phyloP scores from a whole-genome alignment of 805 yeast genomes.

The Diddensiella santjacobensis region DNA sequence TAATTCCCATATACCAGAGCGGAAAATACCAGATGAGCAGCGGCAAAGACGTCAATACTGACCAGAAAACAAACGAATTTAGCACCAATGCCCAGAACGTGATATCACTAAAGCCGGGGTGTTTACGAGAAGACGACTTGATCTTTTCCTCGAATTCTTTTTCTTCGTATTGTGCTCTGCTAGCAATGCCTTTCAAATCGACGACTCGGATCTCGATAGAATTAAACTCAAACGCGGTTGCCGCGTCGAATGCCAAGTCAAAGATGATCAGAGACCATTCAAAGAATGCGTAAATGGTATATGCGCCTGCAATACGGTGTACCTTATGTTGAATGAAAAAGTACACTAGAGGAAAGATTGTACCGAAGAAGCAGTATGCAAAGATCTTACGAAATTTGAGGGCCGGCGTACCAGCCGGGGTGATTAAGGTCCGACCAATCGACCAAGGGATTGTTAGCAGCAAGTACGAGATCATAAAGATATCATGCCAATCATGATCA shows the following conservation, averaged over 20 bases:
- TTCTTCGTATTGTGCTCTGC: background rate
- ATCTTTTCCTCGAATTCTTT: conserved; percentile 15
- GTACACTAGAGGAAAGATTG: conserved; percentile 76
- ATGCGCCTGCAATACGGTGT: conserved; percentile 85
- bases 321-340: conserved; percentile 93
- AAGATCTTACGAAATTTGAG: conserved; percentile 44
- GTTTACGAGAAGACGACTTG: conserved; percentile 21
- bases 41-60: conserved; percentile 73
- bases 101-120: conserved; percentile 27
- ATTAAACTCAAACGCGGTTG: conserved; percentile 67
- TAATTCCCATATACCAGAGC: conserved; percentile 95
- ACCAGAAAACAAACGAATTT: conserved; percentile 82
- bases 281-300: conserved; percentile 87
- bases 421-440: conserved; percentile 50
- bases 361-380: conserved; percentile 65
- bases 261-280: conserved; percentile 88
- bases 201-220: conserved; percentile 48
- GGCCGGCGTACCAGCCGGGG: conserved; percentile 46
- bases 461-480: conserved; percentile 90
- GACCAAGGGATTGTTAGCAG: conserved; percentile 92
- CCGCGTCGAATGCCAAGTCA: conserved; percentile 82
- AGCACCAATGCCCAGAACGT: conserved; percentile 36
- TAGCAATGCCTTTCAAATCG: conserved; percentile 29
- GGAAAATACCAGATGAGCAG: conserved; percentile 96
- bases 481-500: conserved; percentile 93